These are phyloP conservation scores for Podaxis sp. DNA, from an alignment of 768 basidiomycete genomes.

Conservation along the genomic window DNA sequence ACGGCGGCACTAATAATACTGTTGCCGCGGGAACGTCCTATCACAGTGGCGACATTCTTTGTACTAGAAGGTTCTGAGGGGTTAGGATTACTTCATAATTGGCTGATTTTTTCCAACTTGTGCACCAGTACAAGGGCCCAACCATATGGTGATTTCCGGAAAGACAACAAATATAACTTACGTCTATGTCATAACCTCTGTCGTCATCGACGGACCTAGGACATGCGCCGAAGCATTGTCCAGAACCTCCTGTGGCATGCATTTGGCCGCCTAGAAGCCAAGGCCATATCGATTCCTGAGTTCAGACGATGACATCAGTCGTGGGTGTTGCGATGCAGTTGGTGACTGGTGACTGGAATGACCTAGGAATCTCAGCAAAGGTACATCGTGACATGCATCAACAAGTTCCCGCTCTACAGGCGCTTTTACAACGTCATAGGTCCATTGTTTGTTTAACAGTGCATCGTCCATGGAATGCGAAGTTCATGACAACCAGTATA, in stretches of 20 bases:
- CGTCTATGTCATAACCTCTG: not conserved
- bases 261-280: not conserved
- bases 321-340: not conserved
- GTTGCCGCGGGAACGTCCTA: not conserved
- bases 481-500: not conserved
- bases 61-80: not conserved
- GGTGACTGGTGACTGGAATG: not conserved
- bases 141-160: not conserved
- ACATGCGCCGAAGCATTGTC: not conserved
- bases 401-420: not conserved
- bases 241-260: not conserved
- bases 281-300: not conserved
- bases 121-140: not conserved
- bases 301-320: not conserved
- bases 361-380: not conserved
- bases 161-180: not conserved
- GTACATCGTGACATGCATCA: not conserved
- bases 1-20: not conserved
- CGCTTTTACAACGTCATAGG: conserved; percentile 2
- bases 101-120: not conserved
- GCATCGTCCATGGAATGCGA: conserved; percentile 8
- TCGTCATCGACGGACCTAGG: not conserved
- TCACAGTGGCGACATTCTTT: not conserved
- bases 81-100: not conserved
- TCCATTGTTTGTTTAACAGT: not conserved